Evolutionary conservation across 345 rosid genomes (phyloP), one percentile per base, ranked within the genome.

Genomic region (Microcos paniculata): DNA sequence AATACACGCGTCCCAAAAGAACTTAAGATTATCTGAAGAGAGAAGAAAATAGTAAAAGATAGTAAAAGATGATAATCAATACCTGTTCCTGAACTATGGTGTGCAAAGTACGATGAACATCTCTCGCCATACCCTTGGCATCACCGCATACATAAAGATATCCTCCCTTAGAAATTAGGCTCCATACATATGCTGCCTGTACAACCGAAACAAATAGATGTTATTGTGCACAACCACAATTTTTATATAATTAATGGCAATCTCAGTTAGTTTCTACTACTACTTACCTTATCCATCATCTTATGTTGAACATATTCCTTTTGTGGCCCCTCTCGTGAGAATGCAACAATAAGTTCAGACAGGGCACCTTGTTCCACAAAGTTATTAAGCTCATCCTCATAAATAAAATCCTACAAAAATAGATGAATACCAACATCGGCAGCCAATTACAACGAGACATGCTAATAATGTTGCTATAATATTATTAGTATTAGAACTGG

Each of bases 51-150:
- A 7, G 28, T n/a, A n/a, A n/a, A n/a, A n/a, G n/a, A n/a, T n/a
- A n/a, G n/a, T n/a, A n/a, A 71, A 14, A 64, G 26, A 31, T 9
- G 18, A 45, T 13, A 65, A 66, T 35, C 42, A 28, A 58, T 16
- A 96, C 99, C 97, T 96, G 98, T 84, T 96, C 97, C 79, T 86
- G 91, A 40, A 83, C 82, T 77, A 96, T 89, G 6, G 90, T 87
- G 88, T 96, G 99, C 66, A 96, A 88, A 61, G 94, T 77, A 79
- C 97, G 82, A 80, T 96, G 99, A 52, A 96, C 99, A 64, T 96
- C 98, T 77, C 88, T 88, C 3, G 99, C 98, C 99, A 96, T 96
- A 82, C 98, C 97, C 78, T 96, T 96, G 76, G 99, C 99, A 82
- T 96, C 99, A 81, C 99, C 98, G 66, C 99, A 96, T 23, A 96